Conservation (phyloP, 2,329 filamentous ascomycete genomes). For the Hysterium pulicare region DNA sequence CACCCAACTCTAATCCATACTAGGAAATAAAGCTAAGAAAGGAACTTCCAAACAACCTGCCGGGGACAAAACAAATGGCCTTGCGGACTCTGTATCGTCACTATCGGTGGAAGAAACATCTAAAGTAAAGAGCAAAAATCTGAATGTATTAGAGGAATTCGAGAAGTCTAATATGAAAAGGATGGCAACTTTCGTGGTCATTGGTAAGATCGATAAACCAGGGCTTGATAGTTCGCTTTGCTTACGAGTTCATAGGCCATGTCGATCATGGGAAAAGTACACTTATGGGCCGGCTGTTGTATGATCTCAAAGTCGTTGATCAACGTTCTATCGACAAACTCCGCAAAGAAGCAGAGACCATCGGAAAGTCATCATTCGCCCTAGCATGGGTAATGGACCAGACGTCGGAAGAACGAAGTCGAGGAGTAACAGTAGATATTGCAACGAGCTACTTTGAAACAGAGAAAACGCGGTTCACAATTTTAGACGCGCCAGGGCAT, state of each 20-base stretch:
- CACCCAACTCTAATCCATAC: conserved; percentile 11
- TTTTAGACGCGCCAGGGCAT: conserved; percentile 92
- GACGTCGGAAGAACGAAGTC: conserved; percentile 78
- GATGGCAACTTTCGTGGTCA: conserved; percentile 85
- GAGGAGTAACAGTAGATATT: conserved; percentile 95
- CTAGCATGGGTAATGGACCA: conserved; percentile 97
- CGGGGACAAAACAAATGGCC: conserved; percentile 18
- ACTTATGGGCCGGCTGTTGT: conserved; percentile 88
- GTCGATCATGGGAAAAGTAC: conserved; percentile 98
- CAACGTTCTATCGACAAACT: conserved; percentile 86
- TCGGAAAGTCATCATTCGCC: conserved; percentile 93
- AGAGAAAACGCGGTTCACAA: conserved; percentile 80
- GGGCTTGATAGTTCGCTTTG: not conserved
- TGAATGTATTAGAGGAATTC: conserved; percentile 81
- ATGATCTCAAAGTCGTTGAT: conserved; percentile 84
- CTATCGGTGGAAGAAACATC: conserved; percentile 50
- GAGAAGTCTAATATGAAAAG: conserved; percentile 73
- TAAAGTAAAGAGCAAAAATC: conserved; percentile 66
- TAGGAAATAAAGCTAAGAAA: conserved; percentile 21
- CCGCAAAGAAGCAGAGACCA: conserved; percentile 79
- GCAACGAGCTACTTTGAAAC: conserved; percentile 95
- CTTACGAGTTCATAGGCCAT: conserved; percentile 60
- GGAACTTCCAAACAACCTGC: conserved; percentile 27
- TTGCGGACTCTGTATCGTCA: conserved; percentile 48
- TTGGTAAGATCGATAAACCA: conserved; percentile 57